Conservation (phyloP, 139 green algal genomes). For the Micromonas commoda region DNA sequence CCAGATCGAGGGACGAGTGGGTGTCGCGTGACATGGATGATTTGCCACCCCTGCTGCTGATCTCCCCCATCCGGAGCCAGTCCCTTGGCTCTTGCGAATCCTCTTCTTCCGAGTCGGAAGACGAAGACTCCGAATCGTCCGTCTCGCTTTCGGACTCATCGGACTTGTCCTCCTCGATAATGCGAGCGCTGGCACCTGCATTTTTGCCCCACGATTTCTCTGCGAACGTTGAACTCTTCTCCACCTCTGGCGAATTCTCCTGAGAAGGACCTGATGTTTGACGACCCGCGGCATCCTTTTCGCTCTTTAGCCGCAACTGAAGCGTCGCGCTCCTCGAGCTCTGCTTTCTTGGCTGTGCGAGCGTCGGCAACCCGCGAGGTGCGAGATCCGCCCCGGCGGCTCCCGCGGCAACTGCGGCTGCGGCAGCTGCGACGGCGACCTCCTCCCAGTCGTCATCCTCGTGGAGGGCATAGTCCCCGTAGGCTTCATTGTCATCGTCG, state of each 20-base stretch:
- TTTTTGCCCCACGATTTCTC: too few species aligned
- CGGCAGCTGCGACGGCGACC: background rate
- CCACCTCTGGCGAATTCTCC: too few species aligned
- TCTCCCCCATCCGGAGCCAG: background rate
- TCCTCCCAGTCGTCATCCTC: conserved; percentile 12
- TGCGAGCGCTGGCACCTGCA: too few species aligned
- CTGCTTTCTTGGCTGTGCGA: background rate
- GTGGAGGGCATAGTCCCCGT: background rate
- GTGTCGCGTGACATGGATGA: background rate
- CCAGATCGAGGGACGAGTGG: background rate
- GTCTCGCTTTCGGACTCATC: background rate
- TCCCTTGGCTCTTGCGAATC: background rate
- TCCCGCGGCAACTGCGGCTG: background rate
- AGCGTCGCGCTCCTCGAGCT: too few species aligned
- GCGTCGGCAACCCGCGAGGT: background rate
- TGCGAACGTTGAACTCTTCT: too few species aligned
- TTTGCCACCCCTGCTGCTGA: too few species aligned
- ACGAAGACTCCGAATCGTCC: background rate
- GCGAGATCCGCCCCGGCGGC: too few species aligned
- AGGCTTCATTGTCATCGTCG: background rate
- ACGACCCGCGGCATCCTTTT: too few species aligned
- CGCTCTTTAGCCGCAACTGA: too few species aligned
- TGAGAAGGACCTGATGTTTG: too few species aligned
- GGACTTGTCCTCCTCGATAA: background rate
- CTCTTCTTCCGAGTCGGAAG: background rate